phyloP scores from a whole-genome alignment of 164 flowering plant species.

The Tetrastigma voinierianum region DNA sequence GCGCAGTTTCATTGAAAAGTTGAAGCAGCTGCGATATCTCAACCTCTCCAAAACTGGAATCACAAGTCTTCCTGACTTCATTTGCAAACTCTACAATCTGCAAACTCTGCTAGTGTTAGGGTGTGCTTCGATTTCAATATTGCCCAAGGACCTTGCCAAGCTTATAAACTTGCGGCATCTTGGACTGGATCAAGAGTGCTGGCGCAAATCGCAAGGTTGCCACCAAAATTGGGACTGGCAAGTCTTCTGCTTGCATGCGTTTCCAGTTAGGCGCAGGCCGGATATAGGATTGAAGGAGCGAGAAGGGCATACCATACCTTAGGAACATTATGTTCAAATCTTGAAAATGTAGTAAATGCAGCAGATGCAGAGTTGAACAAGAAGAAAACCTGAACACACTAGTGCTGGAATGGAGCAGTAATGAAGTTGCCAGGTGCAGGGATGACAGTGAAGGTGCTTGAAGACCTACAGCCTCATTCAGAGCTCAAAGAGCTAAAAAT shows the following conservation, averaged over 20 bases:
- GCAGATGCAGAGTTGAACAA: background rate
- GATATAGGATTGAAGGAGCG: background rate
- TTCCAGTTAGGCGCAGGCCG: background rate
- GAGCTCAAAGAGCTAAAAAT: background rate
- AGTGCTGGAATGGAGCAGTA: too few species aligned
- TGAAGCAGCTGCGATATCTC: background rate
- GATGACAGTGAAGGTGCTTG: background rate
- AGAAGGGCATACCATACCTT: too few species aligned
- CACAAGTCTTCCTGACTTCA: background rate
- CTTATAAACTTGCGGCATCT: background rate
- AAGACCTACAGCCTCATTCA: background rate
- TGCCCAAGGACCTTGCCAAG: background rate
- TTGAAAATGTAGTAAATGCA: background rate
- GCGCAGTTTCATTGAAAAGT: background rate
- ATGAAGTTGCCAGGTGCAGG: background rate
- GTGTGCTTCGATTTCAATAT: background rate
- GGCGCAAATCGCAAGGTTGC: background rate
- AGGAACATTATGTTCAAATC: background rate
- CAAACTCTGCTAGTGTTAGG: background rate
- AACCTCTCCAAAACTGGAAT: background rate
- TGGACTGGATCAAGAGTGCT: background rate
- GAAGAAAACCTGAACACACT: too few species aligned
- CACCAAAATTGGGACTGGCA: background rate
- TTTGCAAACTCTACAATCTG: background rate
- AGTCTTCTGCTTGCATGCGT: background rate